Evolutionary conservation across 345 rosid species (phyloP), one percentile per base, ranked within the genome.

Genomic region (Populus alba): DNA sequence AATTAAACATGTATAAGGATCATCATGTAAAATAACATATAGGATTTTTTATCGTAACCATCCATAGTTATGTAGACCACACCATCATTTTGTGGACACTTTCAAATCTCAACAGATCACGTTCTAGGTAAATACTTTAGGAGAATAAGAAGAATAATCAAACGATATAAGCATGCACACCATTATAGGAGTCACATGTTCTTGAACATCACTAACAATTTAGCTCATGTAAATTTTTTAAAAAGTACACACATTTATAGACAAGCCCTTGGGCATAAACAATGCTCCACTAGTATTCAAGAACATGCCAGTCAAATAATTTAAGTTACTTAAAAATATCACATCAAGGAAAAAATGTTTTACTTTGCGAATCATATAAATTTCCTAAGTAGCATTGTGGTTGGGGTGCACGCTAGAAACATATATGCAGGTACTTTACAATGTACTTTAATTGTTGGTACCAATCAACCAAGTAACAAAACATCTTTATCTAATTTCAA

Each of bases 21-120:
- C 31, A 57, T 9, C 27, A 25, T 25, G 27, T 25, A 25, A 25
- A 25, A 25, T 25, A 25, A 1, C 27, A 25, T 25, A 25, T 25
- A 25, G 27, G 27, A 25, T 25, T 25, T 25, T n/a, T 25, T 71
- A 71, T 68, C 70, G 82, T 75, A 83, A 95, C 99, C 99, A 92
- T 94, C 98, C 88, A 96, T 79, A 62, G 98, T 96, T 79, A 96
- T 94, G 87, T 97, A 94, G 87, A 1, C 29, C 29, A 29, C 1
- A 29, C 29, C 29, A 29, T 29, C 29, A 29, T 1, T 29, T 29
- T 29, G 29, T 29, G 29, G 29, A 29, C 1, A 29, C 29, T 1
- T 91, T 94, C 78, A 96, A 81, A 85, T 96, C 98, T 80, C 92
- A 88, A 77, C 99, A 96, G 49, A 94, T 87, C 71, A 96, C 99